Evolutionary conservation across 306 rosid genomes (phyloP), one percentile per base, ranked within the genome.

Genomic region (Clitoria ternatea): DNA sequence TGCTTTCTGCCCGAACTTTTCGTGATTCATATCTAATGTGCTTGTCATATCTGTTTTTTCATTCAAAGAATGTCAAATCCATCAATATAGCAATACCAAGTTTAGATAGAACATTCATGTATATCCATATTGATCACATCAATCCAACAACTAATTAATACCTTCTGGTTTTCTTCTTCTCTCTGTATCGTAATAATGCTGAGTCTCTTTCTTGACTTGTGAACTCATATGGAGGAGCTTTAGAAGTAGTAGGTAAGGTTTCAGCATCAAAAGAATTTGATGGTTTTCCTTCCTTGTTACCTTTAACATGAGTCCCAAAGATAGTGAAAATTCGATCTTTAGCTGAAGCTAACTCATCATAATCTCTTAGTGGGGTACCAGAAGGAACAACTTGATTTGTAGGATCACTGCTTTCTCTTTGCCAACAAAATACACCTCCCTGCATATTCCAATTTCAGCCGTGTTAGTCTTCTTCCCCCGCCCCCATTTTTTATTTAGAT

Each of bases 361-460:
- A 57, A 29, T 57, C 42, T 30, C 3, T 15, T 7, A 57, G 4
- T 4, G 64, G 3, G 0, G 42, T 57, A 57, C 76, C 56, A 2
- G 62, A 73, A 48, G 70, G 72, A 60, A 72, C 55, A 37, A 75
- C 77, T 57, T 65, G 84, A 81, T 70, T 66, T 30, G 33, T 54
- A 10, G 67, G 26, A 48, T 81, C 81, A 33, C 42, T 78, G 57
- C 43, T 42, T 36, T 62, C 81, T 49, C 68, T 71, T 49, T 17
- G 60, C 82, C 82, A 72, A 74, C 84, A 66, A 59, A 62, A 78
- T 10, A 27, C 66, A 54, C 78, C 44, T 59, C 14, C 27, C 66
- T 59, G 66, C 26, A 7, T 10, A 37, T 37, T 8, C 2, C 2
- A 56, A 56, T 56, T 56, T 55, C 62, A 65, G 8, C 61, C 2